These are phyloP conservation scores for Prunus yedoensis DNA, from an alignment of 331 rosid genomes.

Conservation along the genomic window DNA sequence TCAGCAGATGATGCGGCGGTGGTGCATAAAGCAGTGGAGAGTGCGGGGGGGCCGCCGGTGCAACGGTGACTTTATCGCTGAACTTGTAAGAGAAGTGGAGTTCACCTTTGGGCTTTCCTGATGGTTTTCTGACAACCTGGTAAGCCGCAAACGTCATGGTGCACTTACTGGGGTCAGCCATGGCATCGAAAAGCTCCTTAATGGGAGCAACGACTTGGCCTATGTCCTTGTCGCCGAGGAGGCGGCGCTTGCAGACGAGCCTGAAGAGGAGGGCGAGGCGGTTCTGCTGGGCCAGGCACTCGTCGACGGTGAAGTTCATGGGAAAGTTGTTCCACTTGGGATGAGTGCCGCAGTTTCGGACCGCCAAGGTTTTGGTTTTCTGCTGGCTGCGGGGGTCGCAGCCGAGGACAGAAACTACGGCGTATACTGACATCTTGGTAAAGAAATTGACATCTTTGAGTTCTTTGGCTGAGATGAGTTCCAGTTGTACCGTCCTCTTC, in stretches of 20 bases:
- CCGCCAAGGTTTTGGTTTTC: constrained; percentile 36
- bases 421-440: constrained; percentile 75
- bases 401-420: constrained; percentile 52
- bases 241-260: constrained; percentile 43
- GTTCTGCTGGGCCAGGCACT: constrained; percentile 34
- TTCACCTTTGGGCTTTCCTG: constrained; percentile 49
- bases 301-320: constrained; percentile 43
- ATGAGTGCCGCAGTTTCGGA: constrained; percentile 40
- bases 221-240: constrained; percentile 47
- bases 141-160: constrained; percentile 41
- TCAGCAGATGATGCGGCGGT: no score
- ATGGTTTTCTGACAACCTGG: constrained; percentile 45
- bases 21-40: neutral
- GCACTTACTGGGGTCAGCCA: neutral
- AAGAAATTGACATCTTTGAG: constrained; percentile 56
- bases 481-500: constrained; percentile 54
- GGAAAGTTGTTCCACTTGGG: constrained; percentile 63
- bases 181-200: constrained; percentile 50
- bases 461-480: constrained; percentile 59
- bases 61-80: constrained; percentile 5
- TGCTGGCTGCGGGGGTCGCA: constrained; percentile 16
- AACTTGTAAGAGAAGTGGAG: constrained; percentile 49
- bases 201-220: constrained; percentile 56
- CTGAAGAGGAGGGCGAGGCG: constrained; percentile 45
- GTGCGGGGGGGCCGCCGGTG: neutral